Evolutionary conservation across 805 yeast species (phyloP), one percentile per base, ranked within the genome.

Genomic region (Saccharomycopsis fodiens): DNA sequence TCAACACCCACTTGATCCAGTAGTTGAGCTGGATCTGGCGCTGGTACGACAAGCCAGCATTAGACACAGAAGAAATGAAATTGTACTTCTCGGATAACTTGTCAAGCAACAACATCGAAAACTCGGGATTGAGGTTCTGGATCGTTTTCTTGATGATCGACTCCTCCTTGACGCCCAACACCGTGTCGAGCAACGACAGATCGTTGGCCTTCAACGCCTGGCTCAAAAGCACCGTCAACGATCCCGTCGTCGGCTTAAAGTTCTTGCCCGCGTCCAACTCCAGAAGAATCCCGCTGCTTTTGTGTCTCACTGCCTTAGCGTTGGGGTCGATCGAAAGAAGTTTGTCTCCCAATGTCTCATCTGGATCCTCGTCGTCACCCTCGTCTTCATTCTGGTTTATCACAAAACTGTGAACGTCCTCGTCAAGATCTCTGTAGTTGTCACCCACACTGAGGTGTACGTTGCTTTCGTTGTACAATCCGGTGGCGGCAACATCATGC

Each of bases 161-260:
- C 41, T 76, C 75, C 52, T 77, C 78, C 19, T 71, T 60, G 48
- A 69, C 68, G 50, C 66, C 59, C 52, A 93, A 70, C 10, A 95
- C 95, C 2, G 86, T 78, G 61, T 93, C 97, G 51, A 93, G 70
- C 46, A 93, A 68, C 7, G 93, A 68, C 56, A 81, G 88, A 60
- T 93, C 99, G 57, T 85, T 85, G 17, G 94, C 80, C 56, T 78
- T 80, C 51, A 93, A 70, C 0, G 98, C 91, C 66, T 93, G 98
- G 12, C 89, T 70, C 38, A 93, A 69, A n/a, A 93, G 77, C 1
- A 84, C 79, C 1, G 96, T 78, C 50, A 89, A 74, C 1, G 96
- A 78, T 42, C 93, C 95, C 3, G 84, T 76, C 6, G 78, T 73
- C 17, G 79, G 76, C 46, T 70, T 72, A 22, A 21, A 8, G 48